Evolutionary conservation across 805 yeast genomes (phyloP), one percentile per base, ranked within the genome.

Genomic region (Ogataea parapolymorpha): DNA sequence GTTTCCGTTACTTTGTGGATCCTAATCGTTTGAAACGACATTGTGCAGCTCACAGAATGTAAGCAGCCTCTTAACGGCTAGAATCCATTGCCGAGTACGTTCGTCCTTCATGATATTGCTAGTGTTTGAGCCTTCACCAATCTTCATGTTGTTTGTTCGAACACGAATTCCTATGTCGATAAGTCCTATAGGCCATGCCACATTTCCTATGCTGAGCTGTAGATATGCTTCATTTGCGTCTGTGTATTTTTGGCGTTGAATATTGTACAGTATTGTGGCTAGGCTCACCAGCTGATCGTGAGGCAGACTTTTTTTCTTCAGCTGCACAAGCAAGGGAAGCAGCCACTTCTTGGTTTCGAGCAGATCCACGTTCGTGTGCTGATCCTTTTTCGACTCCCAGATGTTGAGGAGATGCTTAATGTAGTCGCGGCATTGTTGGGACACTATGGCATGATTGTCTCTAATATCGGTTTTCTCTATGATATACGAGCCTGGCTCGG

Each of bases 141-240:
- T 66, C 33, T 70, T 70, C 25, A 82, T 74, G 49, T 74, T 76
- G 42, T 84, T 80, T 41, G 80, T 75, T 45, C 95, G 66, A 9
- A 80, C 81, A 58, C 87, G 96, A 43, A 88, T 85, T 35, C 93
- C 88, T 12, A 88, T 83, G 42, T 77, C 77, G 6, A 79, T 68
- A 11, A 88, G 85, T 20, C 96, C 96, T 49, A 87, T 83, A 2
- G 96, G 96, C 95, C 95, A 88, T 4, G 93, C 90, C 2, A 84
- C 87, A 51, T 86, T 85, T 1, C 96, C 96, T 13, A 88, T 82
- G 55, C 91, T 82, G 42, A 88, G 63, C 47, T 82, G 75, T 68
- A 87, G 65, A 52, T 88, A 88, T 18, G 80, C 69, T 53, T 85
- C 86, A 44, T 75, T 75, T 4, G 91, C 87, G 37, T 64, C 64